A percentile compares a stretch with the other conserved stretches of the same genome.
phyloP scores from a whole-genome alignment of 1,139 yeast species.

The Debaryomyces subglobosus region DNA sequence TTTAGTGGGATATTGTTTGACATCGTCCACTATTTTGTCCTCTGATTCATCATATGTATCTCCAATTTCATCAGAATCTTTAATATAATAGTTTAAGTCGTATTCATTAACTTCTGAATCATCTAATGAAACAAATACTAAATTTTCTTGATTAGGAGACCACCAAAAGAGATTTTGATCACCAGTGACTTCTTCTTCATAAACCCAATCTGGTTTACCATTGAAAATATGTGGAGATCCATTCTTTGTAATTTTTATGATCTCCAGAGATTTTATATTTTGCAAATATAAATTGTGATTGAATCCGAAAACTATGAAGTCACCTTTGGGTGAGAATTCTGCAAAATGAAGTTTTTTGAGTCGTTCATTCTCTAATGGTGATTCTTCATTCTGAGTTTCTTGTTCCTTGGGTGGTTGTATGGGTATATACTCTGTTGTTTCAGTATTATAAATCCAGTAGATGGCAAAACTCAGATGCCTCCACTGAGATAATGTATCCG shows the following conservation, averaged over 20 bases:
- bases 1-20: conserved; percentile 58
- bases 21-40: conserved; percentile 19
- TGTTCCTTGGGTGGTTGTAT: conserved; percentile 25
- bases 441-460: conserved; percentile 40
- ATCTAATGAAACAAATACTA: conserved; percentile 69
- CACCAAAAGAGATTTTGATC: conserved; percentile 80
- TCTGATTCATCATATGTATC: conserved; percentile 25
- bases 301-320: conserved; percentile 35
- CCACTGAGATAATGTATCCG: conserved; percentile 40
- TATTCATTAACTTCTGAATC: conserved; percentile 72
- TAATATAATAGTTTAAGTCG: conserved; percentile 64
- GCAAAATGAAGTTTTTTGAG: conserved; percentile 44
- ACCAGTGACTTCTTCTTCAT: conserved; percentile 86
- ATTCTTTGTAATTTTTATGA: conserved; percentile 59
- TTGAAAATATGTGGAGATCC: conserved; percentile 73
- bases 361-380: conserved; percentile 9
- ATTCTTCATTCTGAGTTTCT: conserved; percentile 2
- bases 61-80: conserved; percentile 36
- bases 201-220: conserved; percentile 96
- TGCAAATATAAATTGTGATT: conserved; percentile 48
- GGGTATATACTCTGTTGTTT: conserved; percentile 24
- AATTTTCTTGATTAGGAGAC: conserved; percentile 69
- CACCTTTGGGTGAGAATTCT: conserved; percentile 44
- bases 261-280: conserved; percentile 26
- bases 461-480: conserved; percentile 44